Conservation (phyloP, 202 grass and related monocot species). For the Cymbopogon flexuosus region DNA sequence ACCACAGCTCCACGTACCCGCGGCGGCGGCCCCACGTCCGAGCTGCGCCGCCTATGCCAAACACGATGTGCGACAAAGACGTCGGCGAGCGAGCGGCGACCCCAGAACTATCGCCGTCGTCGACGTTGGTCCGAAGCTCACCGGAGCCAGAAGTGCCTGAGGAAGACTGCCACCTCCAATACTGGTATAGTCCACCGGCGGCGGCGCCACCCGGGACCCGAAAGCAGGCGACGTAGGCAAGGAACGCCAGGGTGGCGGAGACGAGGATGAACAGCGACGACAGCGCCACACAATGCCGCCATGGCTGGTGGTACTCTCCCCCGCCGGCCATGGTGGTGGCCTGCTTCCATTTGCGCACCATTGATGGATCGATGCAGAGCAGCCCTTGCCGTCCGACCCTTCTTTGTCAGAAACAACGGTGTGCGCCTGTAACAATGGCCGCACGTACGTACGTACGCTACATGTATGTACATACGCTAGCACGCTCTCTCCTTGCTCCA, state of each 20-base stretch:
- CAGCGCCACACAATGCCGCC: slow-evolving; percentile 40
- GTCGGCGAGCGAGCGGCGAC: slow-evolving; percentile 27
- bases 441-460: too few species aligned
- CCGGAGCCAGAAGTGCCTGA: neutral
- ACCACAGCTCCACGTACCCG: slow-evolving; percentile 78
- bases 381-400: too few species aligned
- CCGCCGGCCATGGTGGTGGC: neutral
- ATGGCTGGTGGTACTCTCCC: slow-evolving; percentile 13
- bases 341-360: slow-evolving; percentile 14
- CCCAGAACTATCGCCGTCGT: neutral
- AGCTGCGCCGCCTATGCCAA: slow-evolving; percentile 66
- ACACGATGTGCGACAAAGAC: slow-evolving; percentile 68
- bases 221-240: slow-evolving; percentile 48
- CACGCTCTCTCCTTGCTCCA: too few species aligned
- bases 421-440: too few species aligned
- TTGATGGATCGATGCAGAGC: neutral
- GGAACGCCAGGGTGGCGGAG: slow-evolving; percentile 41
- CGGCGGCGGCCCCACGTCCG: slow-evolving; percentile 55
- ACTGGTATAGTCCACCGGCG: slow-evolving; percentile 31
- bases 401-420: too few species aligned
- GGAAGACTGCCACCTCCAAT: slow-evolving; percentile 42
- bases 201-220: slow-evolving; percentile 17
- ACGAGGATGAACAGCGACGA: slow-evolving; percentile 50
- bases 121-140: neutral
- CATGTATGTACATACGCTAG: too few species aligned